Evolutionary conservation across 148 eudicot species (phyloP).

Genomic region (Beta vulgaris): DNA sequence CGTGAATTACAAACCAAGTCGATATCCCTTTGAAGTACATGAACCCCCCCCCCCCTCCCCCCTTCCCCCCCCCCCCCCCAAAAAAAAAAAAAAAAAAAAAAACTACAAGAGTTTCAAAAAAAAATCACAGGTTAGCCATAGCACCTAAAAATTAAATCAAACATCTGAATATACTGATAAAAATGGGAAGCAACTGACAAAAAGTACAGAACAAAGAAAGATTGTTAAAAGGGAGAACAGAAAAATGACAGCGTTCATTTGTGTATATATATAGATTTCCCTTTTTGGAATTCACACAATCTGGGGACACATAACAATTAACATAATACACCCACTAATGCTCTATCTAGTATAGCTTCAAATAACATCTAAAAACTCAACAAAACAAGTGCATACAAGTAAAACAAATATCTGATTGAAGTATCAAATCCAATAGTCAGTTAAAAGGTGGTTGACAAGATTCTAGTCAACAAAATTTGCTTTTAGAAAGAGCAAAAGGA

Average conservation of each 20-base stretch:
- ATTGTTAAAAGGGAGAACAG: no score
- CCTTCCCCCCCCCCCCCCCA: no score
- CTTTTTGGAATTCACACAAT: not conserved
- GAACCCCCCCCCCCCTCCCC: no score
- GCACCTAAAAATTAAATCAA: not conserved
- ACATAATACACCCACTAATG: not conserved
- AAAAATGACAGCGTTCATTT: no score
- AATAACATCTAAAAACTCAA: not conserved
- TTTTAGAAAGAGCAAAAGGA: not conserved
- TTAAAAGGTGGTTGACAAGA: not conserved
- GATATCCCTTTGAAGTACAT: no score
- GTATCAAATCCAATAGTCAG: not conserved
- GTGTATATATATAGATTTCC: no score
- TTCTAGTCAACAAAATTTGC: not conserved
- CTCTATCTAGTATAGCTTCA: not conserved
- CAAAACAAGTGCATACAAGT: not conserved
- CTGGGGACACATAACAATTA: not conserved
- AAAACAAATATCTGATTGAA: not conserved
- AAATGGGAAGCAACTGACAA: not conserved
- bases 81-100: no score
- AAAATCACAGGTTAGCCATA: not conserved
- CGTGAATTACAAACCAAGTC: no score
- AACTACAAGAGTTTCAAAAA: no score
- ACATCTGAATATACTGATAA: not conserved
- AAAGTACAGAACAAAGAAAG: no score